Percentiles rank a stretch among this genome's conserved stretches.
Conservation (phyloP, 495 filamentous ascomycete genomes). For the Aspergillus cristatus region DNA sequence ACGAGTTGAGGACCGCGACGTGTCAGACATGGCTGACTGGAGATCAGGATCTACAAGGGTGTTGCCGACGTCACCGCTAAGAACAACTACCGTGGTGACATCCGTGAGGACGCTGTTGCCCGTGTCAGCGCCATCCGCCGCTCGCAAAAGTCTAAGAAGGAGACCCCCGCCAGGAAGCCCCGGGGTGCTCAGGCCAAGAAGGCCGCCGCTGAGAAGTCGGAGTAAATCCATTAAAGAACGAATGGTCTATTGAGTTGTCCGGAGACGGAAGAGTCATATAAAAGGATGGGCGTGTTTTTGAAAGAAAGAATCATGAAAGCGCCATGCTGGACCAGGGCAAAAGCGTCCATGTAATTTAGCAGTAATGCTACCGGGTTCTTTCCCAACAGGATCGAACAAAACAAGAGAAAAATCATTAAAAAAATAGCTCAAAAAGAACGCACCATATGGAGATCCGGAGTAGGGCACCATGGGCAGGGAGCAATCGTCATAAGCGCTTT, state of each 20-base stretch:
- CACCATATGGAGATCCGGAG: too few species aligned
- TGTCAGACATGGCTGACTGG: constrained; percentile 10
- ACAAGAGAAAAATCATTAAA: not conserved
- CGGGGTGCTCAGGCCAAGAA: constrained; percentile 76
- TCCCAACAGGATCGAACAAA: constrained; percentile 11
- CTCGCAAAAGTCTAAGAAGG: constrained; percentile 72
- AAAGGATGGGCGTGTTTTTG: constrained; percentile 5
- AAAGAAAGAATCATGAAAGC: constrained; percentile 11
- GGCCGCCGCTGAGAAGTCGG: constrained; percentile 48
- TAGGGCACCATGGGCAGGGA: too few species aligned
- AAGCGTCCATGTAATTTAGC: constrained; percentile 30
- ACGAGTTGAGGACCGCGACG: not conserved
- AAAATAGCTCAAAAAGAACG: too few species aligned
- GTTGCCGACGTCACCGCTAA: constrained; percentile 74
- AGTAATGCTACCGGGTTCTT: constrained; percentile 12
- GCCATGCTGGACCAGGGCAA: constrained; percentile 20
- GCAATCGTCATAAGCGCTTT: too few species aligned
- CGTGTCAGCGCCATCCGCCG: constrained; percentile 79
- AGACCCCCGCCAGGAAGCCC: constrained; percentile 58
- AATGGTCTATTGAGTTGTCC: not conserved
- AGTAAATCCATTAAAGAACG: constrained; percentile 22
- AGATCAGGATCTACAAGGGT: constrained; percentile 69
- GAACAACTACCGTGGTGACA: constrained; percentile 75
- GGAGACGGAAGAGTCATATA: too few species aligned
- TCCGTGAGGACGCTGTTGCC: constrained; percentile 78